Evolutionary conservation across 306 rosid species (phyloP), one percentile per base, ranked within the genome.

Genomic region (Cyclanthera cordifolia): DNA sequence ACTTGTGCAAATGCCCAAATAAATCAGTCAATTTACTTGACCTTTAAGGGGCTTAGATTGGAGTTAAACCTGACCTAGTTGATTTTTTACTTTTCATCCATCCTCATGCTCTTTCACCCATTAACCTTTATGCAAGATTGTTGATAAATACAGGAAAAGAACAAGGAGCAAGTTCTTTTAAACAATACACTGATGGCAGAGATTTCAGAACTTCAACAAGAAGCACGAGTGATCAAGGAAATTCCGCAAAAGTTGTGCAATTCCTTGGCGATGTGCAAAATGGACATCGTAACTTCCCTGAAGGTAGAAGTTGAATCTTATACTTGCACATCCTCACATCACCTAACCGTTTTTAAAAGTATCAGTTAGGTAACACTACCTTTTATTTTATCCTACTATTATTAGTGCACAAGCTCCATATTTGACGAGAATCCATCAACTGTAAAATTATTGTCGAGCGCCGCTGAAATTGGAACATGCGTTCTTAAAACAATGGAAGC

Each of bases 401-500:
- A 71, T 76, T 86, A 90, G 95, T 34, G 8, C 9, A 34, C 41
- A 6, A 83, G 74, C 71, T 64, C 47, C 76, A 75, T 75, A 74
- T 41, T 81, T 14, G 83, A 79, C 51, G 81, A 84, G 67, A 82
- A 82, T 51, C 55, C 82, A 32, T 83, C 88, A 7, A 69, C 79
- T 8, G 76, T 54, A 24, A 82, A 83, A 78, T 71, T 87, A 77
- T 75, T 87, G 17, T 86, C 91, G 23, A 80, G 87, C 85, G 68
- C 83, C 77, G 73, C 81, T 74, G 95, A 93, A 75, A 74, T 90
- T 50, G 84, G 91, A 60, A 67, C 47, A 53, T 79, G 83, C 56
- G 76, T 93, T 16, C 83, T 93, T 74, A 74, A 83, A 52, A 74
- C 84, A 64, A 82, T 87, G 71, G 99, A 90, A 72, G 73, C 79